Evolutionary conservation across 2,329 filamentous ascomycete genomes (phyloP).

Genomic region (Exophiala sp.): DNA sequence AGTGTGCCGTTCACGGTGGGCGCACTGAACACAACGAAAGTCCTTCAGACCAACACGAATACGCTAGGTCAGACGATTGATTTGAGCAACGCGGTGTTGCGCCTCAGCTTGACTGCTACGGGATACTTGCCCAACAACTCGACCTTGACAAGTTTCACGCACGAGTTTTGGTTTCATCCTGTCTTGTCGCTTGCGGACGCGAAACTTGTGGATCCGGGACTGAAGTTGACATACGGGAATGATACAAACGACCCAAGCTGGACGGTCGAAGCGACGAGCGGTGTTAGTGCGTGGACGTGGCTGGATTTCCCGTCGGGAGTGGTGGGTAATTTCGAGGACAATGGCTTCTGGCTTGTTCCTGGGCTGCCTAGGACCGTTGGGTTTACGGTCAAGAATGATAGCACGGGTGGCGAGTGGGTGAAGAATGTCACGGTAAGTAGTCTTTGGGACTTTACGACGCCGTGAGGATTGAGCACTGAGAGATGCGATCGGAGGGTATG

Average conservation of each 20-base stretch:
- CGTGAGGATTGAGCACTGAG: not conserved
- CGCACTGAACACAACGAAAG: slow-evolving; percentile 51
- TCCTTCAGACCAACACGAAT: slow-evolving; percentile 41
- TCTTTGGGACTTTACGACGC: slow-evolving; percentile 45
- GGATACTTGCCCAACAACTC: slow-evolving; percentile 49
- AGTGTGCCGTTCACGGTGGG: slow-evolving; percentile 42
- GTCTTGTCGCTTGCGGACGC: slow-evolving; percentile 44
- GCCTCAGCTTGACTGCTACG: slow-evolving; percentile 43
- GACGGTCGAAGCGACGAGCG: slow-evolving; percentile 46
- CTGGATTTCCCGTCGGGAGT: slow-evolving; percentile 50
- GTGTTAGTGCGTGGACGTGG: slow-evolving; percentile 55
- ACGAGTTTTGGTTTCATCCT: slow-evolving; percentile 52
- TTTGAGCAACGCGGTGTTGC: slow-evolving; percentile 39
- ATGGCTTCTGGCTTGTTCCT: slow-evolving; percentile 50
- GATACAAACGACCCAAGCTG: slow-evolving; percentile 36
- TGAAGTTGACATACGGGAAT: slow-evolving; percentile 35
- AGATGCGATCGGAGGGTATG: not conserved
- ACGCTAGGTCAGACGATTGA: slow-evolving; percentile 33
- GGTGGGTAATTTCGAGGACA: slow-evolving; percentile 52
- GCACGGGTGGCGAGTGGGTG: slow-evolving; percentile 43
- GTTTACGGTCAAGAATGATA: slow-evolving; percentile 47
- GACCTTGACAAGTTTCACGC: slow-evolving; percentile 41
- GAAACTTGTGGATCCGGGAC: slow-evolving; percentile 47
- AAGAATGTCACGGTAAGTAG: slow-evolving; percentile 50
- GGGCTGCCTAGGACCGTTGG: slow-evolving; percentile 45